Conservation (phyloP, 2,329 filamentous ascomycete genomes). For the Penicillium capsulatum region DNA sequence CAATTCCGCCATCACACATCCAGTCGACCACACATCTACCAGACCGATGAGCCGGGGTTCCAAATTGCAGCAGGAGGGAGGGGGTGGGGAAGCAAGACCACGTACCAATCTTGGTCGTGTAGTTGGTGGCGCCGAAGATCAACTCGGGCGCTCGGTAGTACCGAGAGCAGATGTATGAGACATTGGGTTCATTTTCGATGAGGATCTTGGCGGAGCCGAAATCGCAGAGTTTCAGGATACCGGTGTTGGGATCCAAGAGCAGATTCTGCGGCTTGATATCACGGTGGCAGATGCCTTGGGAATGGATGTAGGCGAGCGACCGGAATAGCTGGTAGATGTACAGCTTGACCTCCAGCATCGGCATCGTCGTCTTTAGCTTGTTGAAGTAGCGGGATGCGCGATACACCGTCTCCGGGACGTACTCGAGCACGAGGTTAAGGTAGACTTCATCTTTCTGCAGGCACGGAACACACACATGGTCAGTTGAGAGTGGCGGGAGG, state of each 20-base stretch:
- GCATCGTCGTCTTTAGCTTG: slow-evolving; percentile 99
- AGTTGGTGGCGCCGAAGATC: slow-evolving; percentile 98
- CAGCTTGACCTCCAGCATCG: slow-evolving; percentile 95
- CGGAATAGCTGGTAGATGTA: slow-evolving; percentile 99
- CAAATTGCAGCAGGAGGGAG: neutral
- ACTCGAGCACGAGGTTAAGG: slow-evolving; percentile 96
- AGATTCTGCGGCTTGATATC: slow-evolving; percentile 99
- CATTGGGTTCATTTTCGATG: slow-evolving; percentile 97
- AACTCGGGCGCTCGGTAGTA: slow-evolving; percentile 98
- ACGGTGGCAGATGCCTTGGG: slow-evolving; percentile 96
- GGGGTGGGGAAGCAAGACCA: slow-evolving; percentile 5
- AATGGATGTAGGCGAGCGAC: slow-evolving; percentile 97
- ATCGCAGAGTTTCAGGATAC: slow-evolving; percentile 94
- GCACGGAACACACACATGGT: slow-evolving; percentile 2
- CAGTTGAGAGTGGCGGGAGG: slow-evolving; percentile 5
- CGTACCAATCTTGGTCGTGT: slow-evolving; percentile 99
- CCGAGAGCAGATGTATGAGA: slow-evolving; percentile 98
- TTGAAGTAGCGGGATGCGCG: slow-evolving; percentile 98
- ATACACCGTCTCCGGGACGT: slow-evolving; percentile 97
- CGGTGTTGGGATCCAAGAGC: slow-evolving; percentile 82
- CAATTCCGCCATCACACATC: slow-evolving; percentile 97
- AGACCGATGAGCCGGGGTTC: neutral
- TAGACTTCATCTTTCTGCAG: slow-evolving; percentile 93
- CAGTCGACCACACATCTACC: slow-evolving; percentile 96
- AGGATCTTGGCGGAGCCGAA: slow-evolving; percentile 98